A percentile compares a stretch with the other conserved stretches of the same genome.
Conservation (phyloP, 805 yeast species). For the Pichia phayaonensis region DNA sequence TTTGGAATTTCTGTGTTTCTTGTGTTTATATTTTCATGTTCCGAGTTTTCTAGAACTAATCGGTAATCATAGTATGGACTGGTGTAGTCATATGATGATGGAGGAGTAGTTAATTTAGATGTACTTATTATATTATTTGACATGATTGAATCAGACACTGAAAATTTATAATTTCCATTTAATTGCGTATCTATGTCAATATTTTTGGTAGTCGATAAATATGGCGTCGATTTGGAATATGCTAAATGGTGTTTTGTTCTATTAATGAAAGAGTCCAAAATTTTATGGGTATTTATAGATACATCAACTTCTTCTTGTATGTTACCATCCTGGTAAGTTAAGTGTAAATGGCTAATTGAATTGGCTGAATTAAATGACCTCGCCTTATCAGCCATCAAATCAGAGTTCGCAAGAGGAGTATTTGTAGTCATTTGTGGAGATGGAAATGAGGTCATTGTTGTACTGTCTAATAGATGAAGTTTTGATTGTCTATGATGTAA, state of each 20-base stretch:
- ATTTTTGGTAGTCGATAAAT: background rate
- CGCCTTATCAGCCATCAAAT: background rate
- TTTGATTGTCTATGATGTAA: background rate
- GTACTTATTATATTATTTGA: background rate
- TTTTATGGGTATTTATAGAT: background rate
- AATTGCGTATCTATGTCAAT: background rate
- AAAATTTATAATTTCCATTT: too few relatives aligned
- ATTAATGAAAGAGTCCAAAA: background rate
- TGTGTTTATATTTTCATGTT: background rate
- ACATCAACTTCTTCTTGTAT: background rate
- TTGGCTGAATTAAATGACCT: background rate
- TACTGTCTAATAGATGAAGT: background rate
- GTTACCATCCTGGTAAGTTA: background rate
- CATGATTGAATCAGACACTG: background rate
- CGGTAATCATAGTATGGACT: slow-evolving; percentile 5
- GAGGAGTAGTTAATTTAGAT: slow-evolving; percentile 1
- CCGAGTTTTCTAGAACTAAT: background rate
- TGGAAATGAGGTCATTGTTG: background rate
- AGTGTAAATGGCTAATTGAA: background rate
- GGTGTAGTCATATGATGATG: slow-evolving; percentile 5
- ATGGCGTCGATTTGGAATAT: background rate
- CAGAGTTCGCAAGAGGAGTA: background rate
- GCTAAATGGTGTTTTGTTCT: background rate
- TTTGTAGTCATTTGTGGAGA: background rate
- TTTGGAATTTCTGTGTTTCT: background rate